Base-by-base conservation (phyloP, 306 rosid species). In the Pachyrhizus erosus region DNA sequence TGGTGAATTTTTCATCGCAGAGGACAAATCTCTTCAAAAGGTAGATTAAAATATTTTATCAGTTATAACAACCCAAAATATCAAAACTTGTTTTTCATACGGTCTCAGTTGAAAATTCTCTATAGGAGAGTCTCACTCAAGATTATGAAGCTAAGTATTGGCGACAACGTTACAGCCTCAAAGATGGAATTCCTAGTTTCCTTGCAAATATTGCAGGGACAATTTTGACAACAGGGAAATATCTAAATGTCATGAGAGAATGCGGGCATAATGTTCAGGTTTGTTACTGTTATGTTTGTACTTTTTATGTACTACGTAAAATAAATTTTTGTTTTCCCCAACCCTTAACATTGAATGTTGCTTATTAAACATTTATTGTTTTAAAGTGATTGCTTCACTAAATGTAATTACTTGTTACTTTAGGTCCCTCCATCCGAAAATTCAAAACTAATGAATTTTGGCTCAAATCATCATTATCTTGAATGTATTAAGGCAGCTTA, bases 191-290 rank as follows among this genome's bases (percentile, higher is more conserved):
- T 86, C 99, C 99, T 77, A 91, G 97, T 81, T 95, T 95, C 87
- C 94, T 95, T 80, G 87, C 93, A 76, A 91, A 87, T 82, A 87
- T 86, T 46, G 89, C 98, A 0, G 94, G 93, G 79, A 93, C 92
- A 84, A 95, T 95, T 89, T 88, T 95, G 92, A 95, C 97, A 37
- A 95, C 99, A 1, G 99, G 99, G 89, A 95, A 93, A 87, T 95
- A 95, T 89, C 89, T 95, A 69, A 95, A 95, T 87, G 99, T 95
- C 87, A 89, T 93, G 99, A 91, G 99, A 89, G 98, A 95, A 83
- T 95, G 99, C 13, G 99, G 99, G 67, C 99, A 95, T 81, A 89
- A 89, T 85, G 99, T 93, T 86, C 99, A 93, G 99, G 99, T 95
- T 85, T 80, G 61, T 61, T 52, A 70, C 80, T 83, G 54, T 61